Conservation (phyloP, 441 rosid species). For the Biscutella auriculata region DNA sequence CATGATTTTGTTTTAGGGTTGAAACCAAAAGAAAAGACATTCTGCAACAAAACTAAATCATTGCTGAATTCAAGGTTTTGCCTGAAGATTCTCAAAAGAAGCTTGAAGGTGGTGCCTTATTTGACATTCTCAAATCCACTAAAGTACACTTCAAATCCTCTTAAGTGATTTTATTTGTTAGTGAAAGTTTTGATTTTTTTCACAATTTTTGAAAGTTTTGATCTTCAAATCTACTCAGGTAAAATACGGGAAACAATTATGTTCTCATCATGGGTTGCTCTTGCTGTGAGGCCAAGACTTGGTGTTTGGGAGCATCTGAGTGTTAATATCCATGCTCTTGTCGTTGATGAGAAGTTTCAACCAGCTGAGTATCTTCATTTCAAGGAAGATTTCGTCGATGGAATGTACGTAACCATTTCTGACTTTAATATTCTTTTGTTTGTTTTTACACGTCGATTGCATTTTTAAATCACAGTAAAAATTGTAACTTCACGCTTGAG, state of each 20-base stretch:
- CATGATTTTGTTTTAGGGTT: constrained; percentile 31
- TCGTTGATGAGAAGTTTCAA: constrained; percentile 61
- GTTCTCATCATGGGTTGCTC: constrained; percentile 78
- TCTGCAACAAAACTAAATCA: constrained; percentile 66
- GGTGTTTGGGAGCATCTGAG: constrained; percentile 95
- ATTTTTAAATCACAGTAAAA: constrained; percentile 33
- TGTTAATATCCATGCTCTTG: constrained; percentile 68
- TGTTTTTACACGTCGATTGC: neutral
- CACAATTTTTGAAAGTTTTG: neutral
- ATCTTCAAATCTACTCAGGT: neutral
- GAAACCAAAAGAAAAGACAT: constrained; percentile 79
- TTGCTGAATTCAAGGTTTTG: constrained; percentile 69
- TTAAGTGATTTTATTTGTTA: neutral
- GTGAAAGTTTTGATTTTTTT: constrained; percentile 2
- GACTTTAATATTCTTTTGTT: neutral
- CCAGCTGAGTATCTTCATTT: constrained; percentile 72
- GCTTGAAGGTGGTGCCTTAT: constrained; percentile 53
- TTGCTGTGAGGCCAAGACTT: constrained; percentile 87
- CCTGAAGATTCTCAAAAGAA: constrained; percentile 51
- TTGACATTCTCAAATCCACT: constrained; percentile 55
- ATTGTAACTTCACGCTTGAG: constrained; percentile 76
- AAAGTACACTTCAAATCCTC: constrained; percentile 35
- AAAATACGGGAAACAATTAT: constrained; percentile 69
- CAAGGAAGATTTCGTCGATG: constrained; percentile 87
- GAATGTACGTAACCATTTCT: constrained; percentile 51